Evolutionary conservation across 192 early-diverging fungal genomes (phyloP).

Genomic region (Linnemannia zychae): DNA sequence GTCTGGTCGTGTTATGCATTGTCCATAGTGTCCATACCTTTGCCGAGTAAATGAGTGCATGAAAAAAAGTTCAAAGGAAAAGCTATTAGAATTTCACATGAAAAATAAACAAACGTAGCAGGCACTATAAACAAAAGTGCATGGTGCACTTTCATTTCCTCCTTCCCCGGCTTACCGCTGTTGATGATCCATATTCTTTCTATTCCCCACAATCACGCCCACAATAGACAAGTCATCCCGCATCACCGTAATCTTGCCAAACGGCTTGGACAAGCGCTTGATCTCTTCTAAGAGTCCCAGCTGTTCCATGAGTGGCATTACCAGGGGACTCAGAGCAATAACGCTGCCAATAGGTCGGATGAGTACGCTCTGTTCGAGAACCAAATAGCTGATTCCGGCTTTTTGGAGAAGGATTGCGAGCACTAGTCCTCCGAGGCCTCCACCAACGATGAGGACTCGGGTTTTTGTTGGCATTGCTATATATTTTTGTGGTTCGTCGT

Average conservation of each 20-base stretch:
- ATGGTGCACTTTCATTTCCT: no score
- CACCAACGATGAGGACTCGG: neutral
- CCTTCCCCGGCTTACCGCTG: no score
- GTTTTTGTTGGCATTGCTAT: neutral
- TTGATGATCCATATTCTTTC: slow-evolving; percentile 16
- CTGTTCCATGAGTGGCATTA: neutral
- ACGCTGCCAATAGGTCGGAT: neutral
- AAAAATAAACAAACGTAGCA: no score
- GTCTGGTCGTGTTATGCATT: slow-evolving; percentile 6
- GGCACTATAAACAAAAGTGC: no score
- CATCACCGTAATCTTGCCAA: slow-evolving; percentile 15
- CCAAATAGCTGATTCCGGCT: neutral
- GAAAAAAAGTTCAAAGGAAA: no score
- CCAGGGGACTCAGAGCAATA: neutral
- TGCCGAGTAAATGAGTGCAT: neutral
- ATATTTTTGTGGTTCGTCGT: neutral
- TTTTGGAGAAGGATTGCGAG: neutral
- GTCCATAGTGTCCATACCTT: neutral
- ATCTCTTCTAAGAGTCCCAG: neutral
- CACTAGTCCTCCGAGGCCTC: neutral
- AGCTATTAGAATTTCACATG: no score
- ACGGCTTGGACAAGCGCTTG: slow-evolving; percentile 5
- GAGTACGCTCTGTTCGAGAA: neutral
- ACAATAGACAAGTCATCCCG: slow-evolving; percentile 18
- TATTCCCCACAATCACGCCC: neutral